A percentile compares a stretch with the other conserved stretches of the same genome.
phyloP scores from a whole-genome alignment of 495 filamentous ascomycete genomes.

The Neurospora sp. region DNA sequence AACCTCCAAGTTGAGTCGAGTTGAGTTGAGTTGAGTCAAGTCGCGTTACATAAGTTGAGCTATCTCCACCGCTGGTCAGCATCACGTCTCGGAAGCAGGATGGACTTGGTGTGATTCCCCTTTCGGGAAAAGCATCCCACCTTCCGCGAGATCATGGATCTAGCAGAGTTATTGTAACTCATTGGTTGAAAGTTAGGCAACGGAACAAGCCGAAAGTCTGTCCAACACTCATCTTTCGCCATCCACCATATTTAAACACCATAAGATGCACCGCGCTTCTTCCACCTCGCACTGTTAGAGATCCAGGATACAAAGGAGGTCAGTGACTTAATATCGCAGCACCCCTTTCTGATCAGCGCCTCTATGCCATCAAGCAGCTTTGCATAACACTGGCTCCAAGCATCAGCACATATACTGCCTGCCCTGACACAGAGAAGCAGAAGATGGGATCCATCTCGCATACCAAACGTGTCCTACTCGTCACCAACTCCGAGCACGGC shows the following conservation, averaged over 20 bases:
- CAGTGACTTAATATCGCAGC: background rate
- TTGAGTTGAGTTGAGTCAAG: too few relatives aligned
- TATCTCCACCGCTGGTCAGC: background rate
- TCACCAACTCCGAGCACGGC: conserved; percentile 48
- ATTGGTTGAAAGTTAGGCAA: background rate
- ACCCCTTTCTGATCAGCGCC: background rate
- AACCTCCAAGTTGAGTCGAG: too few relatives aligned
- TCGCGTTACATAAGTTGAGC: too few relatives aligned
- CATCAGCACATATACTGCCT: background rate
- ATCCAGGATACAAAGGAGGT: background rate
- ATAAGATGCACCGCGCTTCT: background rate
- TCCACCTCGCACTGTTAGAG: background rate
- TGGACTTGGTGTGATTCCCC: background rate
- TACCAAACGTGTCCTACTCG: conserved; percentile 31
- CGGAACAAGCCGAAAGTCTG: background rate
- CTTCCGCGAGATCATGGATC: background rate
- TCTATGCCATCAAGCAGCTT: background rate
- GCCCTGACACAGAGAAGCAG: background rate
- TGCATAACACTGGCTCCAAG: background rate
- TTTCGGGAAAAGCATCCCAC: background rate
- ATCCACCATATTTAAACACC: background rate
- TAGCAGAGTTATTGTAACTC: background rate
- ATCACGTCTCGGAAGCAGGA: background rate
- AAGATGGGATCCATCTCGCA: conserved; percentile 12
- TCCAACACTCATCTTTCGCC: background rate